These are phyloP conservation scores for Sarcodon sp. DNA, from an alignment of 768 basidiomycete species.

Conservation along the genomic window DNA sequence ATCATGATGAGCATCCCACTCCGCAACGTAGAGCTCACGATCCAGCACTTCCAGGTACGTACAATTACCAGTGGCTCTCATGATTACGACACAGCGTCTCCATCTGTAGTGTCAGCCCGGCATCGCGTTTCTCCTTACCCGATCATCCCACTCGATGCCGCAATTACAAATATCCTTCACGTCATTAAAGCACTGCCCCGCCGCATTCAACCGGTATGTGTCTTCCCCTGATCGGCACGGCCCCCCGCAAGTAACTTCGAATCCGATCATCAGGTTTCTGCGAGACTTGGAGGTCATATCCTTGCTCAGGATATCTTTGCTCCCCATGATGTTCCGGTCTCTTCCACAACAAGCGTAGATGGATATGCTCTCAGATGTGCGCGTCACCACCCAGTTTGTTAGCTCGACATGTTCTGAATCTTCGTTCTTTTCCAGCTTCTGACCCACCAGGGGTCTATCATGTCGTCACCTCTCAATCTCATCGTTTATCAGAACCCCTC, in stretches of 20 bases:
- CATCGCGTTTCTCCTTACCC: conserved; percentile 72
- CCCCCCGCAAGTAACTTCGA: too few relatives aligned
- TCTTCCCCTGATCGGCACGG: too few relatives aligned
- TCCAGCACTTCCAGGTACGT: conserved; percentile 51
- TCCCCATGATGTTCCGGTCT: conserved; percentile 46
- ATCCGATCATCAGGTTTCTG: conserved; percentile 33
- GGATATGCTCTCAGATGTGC: conserved; percentile 74
- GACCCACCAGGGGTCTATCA: conserved; percentile 53
- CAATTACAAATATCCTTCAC: conserved; percentile 40
- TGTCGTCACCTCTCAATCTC: conserved; percentile 46
- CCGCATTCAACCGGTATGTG: conserved; percentile 29
- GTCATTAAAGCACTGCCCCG: conserved; percentile 30
- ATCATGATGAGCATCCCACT: conserved; percentile 21
- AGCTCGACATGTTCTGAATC: background rate
- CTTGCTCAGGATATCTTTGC: conserved; percentile 69
- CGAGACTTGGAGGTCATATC: conserved; percentile 48
- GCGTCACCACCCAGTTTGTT: background rate
- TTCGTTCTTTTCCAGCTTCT: conserved; percentile 29
- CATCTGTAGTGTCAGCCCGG: conserved; percentile 38
- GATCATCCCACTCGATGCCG: conserved; percentile 51
- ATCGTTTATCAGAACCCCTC: conserved; percentile 20
- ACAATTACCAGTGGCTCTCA: background rate
- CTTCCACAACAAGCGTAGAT: conserved; percentile 72
- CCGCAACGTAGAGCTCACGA: conserved; percentile 60
- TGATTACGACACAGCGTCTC: background rate